Evolutionary conservation across 352 stramenopile genomes (phyloP).

Genomic region (Globisporangium cystogenes): DNA sequence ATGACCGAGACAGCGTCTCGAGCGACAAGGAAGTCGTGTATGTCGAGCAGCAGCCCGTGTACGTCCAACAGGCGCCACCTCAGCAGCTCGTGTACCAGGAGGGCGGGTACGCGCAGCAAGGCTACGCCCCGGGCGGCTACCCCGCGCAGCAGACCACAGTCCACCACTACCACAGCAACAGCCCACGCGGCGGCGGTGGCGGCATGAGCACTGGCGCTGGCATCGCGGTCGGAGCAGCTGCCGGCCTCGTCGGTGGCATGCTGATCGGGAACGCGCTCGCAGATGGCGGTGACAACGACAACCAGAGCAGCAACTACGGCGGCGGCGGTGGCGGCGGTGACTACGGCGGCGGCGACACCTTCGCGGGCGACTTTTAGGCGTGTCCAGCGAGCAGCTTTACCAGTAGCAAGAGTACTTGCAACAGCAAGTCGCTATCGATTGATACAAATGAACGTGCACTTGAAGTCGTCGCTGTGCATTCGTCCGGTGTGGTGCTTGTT

Average conservation of each 20-base stretch:
- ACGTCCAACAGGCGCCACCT: constrained; percentile 15
- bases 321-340: constrained; percentile 8
- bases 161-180: constrained; percentile 12
- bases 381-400: background rate
- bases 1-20: constrained; percentile 17
- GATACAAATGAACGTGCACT: background rate
- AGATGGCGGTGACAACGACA: constrained; percentile 10
- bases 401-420: background rate
- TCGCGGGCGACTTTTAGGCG: constrained; percentile 15
- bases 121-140: constrained; percentile 31
- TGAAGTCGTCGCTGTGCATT: too few relatives aligned
- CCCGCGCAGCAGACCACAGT: constrained; percentile 17
- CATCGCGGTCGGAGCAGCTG: constrained; percentile 12
- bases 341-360: constrained; percentile 9
- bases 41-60: constrained; percentile 23
- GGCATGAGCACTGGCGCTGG: constrained; percentile 15
- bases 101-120: constrained; percentile 30
- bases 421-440: background rate
- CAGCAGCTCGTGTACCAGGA: constrained; percentile 27
- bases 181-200: constrained; percentile 7
- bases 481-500: too few relatives aligned
- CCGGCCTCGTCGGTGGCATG: constrained; percentile 15
- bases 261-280: constrained; percentile 16
- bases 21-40: constrained; percentile 26
- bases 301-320: constrained; percentile 4